Percentiles rank a stretch among this genome's conserved stretches.
Evolutionary conservation across 257 asterid genomes (phyloP).

Genomic region (Solanum chiquidenum): DNA sequence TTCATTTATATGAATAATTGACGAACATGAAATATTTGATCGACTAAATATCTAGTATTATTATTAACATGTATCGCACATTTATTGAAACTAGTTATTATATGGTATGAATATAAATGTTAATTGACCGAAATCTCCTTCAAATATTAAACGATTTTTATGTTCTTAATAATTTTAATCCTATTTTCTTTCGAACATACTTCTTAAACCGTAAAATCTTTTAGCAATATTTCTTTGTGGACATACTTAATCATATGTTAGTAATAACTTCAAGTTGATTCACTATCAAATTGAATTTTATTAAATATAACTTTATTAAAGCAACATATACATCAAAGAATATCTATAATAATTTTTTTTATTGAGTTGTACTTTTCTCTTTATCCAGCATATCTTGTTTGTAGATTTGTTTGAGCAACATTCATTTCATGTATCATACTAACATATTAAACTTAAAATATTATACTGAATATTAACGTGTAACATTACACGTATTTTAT

Average conservation of each 20-base stretch:
- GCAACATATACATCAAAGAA: not conserved
- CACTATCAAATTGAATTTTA: not conserved
- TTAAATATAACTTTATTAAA: not conserved
- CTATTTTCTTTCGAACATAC: not conserved
- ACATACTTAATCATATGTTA: not conserved
- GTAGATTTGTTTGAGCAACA: too few species aligned
- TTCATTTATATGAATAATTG: not conserved
- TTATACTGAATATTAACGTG: not conserved
- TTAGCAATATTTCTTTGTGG: not conserved
- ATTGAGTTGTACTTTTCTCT: too few species aligned
- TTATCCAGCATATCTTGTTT: too few species aligned
- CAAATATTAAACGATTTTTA: not conserved
- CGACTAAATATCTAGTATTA: not conserved
- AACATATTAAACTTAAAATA: not conserved
- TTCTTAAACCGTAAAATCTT: not conserved
- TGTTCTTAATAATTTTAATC: not conserved
- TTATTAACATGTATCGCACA: not conserved
- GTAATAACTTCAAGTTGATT: not conserved
- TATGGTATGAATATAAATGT: not conserved
- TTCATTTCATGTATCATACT: not conserved
- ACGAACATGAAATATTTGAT: not conserved
- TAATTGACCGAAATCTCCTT: not conserved
- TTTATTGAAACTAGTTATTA: not conserved
- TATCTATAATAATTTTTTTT: too few species aligned
- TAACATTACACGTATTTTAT: not conserved